Evolutionary conservation across 352 stramenopile genomes (phyloP), one percentile per base, ranked within the genome.

Genomic region (Phytophthora pinifolia): DNA sequence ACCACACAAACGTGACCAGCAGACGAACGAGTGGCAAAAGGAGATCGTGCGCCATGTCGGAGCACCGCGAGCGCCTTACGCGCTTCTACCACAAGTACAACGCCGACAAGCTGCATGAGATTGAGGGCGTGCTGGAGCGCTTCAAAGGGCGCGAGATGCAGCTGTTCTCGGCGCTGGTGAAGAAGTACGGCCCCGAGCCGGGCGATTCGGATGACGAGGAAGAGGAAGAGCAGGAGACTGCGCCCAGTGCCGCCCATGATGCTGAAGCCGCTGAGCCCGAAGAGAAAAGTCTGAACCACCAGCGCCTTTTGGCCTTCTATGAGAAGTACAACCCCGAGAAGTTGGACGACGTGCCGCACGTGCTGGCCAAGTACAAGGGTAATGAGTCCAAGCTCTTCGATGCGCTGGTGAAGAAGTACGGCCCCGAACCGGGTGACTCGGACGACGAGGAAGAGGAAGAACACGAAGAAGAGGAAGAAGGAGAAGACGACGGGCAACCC

Each of bases 81-180:
- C 79, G 81, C 50, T 93, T 93, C 75, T 93, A 93, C 65, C 70
- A 72, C 39, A 91, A 93, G 70, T 91, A 93, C 67, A 93, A 91
- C 55, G 61, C 75, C 14, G 74, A 89, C 57, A 93, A 93, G 76
- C 65, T 90, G 59, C 65, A 89, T 39, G 83, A 93, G 62, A 84
- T 91, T 44, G 79, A 93, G n/a, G 72, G 79, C 37, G 75, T 90
- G 55, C 60, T 93, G 49, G 81, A 90, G 67, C 81, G 79, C 25
- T 93, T 88, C 56, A 86, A 86, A 56, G 83, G 83, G 17, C 86
- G 83, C 39, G 83, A 93, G 72, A 47, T 65, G 18, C 59, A 80
- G 62, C 65, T 93, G 33, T 93, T 93, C 61, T 75, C 61, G 44
- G 72, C 76, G 47, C 74, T 93, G 4, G 72, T 83, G 43, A 89